Conservation (phyloP, 1,284 basidiomycete species). For the Cerioporus squamosus region DNA sequence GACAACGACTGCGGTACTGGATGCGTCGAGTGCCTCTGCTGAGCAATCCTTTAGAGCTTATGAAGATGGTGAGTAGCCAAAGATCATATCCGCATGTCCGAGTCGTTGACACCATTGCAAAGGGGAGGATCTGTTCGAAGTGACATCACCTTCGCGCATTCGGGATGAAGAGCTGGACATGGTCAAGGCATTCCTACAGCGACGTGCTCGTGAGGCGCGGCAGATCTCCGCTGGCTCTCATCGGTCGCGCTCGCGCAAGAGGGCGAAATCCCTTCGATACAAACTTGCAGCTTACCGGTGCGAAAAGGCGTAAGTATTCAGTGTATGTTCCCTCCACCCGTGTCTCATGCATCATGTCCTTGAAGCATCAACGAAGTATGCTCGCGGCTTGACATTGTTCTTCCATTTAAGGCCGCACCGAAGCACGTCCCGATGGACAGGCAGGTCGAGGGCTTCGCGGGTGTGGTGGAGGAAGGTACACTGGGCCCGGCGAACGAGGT, state of each 20-base stretch:
- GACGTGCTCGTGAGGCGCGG: not conserved
- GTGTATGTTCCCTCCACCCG: no score
- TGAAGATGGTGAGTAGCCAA: no score
- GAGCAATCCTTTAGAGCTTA: no score
- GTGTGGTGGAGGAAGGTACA: not conserved
- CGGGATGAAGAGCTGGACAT: not conserved
- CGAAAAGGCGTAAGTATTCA: not conserved
- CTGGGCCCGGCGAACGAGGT: not conserved
- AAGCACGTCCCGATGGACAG: not conserved
- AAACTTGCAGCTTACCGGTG: not conserved
- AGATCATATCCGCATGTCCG: no score
- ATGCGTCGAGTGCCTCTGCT: no score
- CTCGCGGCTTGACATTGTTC: not conserved
- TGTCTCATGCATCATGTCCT: not conserved
- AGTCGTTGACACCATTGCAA: no score
- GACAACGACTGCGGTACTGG: no score
- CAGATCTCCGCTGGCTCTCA: not conserved
- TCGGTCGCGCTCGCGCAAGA: not conserved
- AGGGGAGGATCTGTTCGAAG: no score
- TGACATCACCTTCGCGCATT: no score
- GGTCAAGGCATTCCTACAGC: not conserved
- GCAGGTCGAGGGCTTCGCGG: not conserved
- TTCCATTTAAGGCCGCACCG: not conserved
- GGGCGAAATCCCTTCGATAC: not conserved
- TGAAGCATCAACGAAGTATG: not conserved